Conservation (phyloP, 2,329 filamentous ascomycete genomes). For the Lachnellula cervina region DNA sequence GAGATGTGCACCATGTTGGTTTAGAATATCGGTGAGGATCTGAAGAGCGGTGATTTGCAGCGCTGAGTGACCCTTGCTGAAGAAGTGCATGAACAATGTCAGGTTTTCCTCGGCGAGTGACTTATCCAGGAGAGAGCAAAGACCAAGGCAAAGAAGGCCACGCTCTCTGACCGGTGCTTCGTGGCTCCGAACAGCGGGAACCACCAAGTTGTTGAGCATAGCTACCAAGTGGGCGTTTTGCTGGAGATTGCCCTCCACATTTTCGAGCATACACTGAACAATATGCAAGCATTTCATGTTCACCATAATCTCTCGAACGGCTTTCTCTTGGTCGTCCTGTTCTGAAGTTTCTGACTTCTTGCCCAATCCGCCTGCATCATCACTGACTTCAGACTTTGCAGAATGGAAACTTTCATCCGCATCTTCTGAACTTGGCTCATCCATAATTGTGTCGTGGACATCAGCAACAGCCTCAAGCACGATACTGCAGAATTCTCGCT, state of each 20-base stretch:
- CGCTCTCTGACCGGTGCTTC: conserved; percentile 89
- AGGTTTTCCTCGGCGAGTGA: conserved; percentile 90
- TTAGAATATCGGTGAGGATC: conserved; percentile 88
- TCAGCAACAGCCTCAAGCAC: conserved; percentile 93
- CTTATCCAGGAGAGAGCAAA: conserved; percentile 88
- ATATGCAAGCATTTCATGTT: conserved; percentile 99
- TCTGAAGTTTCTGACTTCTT: conserved; percentile 48
- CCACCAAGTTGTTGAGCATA: conserved; percentile 97
- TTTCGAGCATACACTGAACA: conserved; percentile 94
- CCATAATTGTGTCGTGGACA: conserved; percentile 88
- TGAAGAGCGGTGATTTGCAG: conserved; percentile 88
- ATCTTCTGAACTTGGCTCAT: conserved; percentile 53
- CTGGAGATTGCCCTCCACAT: conserved; percentile 82
- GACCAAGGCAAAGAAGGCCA: conserved; percentile 80
- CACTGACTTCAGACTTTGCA: conserved; percentile 77
- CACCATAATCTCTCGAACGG: conserved; percentile 85
- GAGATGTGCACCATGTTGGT: conserved; percentile 79
- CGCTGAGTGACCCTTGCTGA: conserved; percentile 83
- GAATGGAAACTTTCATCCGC: conserved; percentile 92
- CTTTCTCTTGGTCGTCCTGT: conserved; percentile 67
- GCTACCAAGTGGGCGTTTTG: conserved; percentile 86
- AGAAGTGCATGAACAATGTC: conserved; percentile 91
- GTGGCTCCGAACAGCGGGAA: conserved; percentile 89
- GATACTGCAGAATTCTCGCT: conserved; percentile 77
- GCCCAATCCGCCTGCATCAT: conserved; percentile 43